Evolutionary conservation across 345 rosid genomes (phyloP).

Genomic region (Moricandia arvensis): DNA sequence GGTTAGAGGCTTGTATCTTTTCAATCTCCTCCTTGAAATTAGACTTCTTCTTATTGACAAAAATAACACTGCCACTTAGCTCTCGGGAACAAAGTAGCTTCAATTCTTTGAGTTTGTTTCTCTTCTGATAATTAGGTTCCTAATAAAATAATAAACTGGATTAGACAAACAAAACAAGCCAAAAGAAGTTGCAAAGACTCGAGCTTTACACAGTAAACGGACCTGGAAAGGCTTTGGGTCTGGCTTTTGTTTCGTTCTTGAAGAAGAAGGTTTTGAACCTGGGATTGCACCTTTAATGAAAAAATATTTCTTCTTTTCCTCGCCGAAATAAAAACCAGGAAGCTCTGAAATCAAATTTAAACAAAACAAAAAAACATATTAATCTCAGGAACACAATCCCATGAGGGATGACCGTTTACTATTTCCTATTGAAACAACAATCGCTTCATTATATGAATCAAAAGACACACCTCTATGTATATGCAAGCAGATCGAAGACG

Average conservation of each 20-base stretch:
- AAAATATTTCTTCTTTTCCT: slow-evolving; percentile 83
- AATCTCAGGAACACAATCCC: too few relatives aligned
- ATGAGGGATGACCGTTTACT: too few relatives aligned
- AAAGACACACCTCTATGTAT: too few relatives aligned
- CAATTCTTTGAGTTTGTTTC: slow-evolving; percentile 35
- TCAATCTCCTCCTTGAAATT: slow-evolving; percentile 65
- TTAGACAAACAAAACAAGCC: too few relatives aligned
- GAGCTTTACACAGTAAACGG: neutral
- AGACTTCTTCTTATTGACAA: slow-evolving; percentile 32
- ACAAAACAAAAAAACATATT: too few relatives aligned
- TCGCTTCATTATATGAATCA: too few relatives aligned
- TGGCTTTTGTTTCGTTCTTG: slow-evolving; percentile 31
- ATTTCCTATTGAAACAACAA: too few relatives aligned
- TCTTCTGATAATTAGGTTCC: slow-evolving; percentile 43
- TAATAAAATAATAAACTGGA: too few relatives aligned
- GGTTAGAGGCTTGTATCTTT: slow-evolving; percentile 58
- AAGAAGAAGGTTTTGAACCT: slow-evolving; percentile 41
- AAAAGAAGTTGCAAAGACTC: slow-evolving; percentile 31
- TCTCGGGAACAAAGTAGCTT: slow-evolving; percentile 64
- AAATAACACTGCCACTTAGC: slow-evolving; percentile 51
- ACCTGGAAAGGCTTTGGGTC: slow-evolving; percentile 41
- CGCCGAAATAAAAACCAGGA: slow-evolving; percentile 81
- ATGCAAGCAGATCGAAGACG: too few relatives aligned
- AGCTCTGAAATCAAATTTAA: slow-evolving; percentile 47
- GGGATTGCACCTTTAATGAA: slow-evolving; percentile 76